Percentiles rank a stretch among this genome's conserved stretches.
These are phyloP conservation scores for Phytophthora pini DNA, from an alignment of 352 stramenopile genomes.

Conservation along the genomic window DNA sequence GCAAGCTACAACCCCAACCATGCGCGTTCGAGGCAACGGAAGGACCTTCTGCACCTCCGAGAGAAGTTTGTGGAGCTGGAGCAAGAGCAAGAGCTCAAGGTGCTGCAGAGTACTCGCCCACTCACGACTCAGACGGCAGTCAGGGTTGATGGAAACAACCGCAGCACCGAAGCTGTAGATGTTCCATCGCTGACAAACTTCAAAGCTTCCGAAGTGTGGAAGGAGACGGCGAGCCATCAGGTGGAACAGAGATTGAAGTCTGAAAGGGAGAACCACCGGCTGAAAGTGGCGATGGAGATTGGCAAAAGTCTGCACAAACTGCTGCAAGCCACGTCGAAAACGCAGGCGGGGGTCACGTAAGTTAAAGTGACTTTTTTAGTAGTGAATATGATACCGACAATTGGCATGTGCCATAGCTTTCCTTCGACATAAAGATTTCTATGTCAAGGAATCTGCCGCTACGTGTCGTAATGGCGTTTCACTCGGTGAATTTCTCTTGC, in stretches of 20 bases:
- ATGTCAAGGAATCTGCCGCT: too few relatives aligned
- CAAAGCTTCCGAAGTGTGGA: slow-evolving; percentile 36
- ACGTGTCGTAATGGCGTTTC: too few relatives aligned
- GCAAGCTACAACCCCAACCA: slow-evolving; percentile 49
- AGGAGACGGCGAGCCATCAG: slow-evolving; percentile 49
- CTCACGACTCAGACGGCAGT: background rate
- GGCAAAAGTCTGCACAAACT: too few relatives aligned
- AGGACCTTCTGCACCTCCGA: slow-evolving; percentile 51
- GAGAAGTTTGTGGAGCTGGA: slow-evolving; percentile 53
- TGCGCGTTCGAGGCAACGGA: slow-evolving; percentile 41
- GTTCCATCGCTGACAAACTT: background rate
- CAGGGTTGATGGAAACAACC: background rate
- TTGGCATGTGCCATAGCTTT: too few relatives aligned
- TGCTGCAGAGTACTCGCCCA: slow-evolving; percentile 27
- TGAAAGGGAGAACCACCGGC: slow-evolving; percentile 63
- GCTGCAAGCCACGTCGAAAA: too few relatives aligned
- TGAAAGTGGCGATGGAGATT: slow-evolving; percentile 55
- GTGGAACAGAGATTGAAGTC: slow-evolving; percentile 51
- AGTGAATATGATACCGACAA: too few relatives aligned
- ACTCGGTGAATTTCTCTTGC: too few relatives aligned
- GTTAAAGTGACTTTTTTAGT: too few relatives aligned
- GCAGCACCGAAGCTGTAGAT: background rate
- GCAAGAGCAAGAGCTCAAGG: slow-evolving; percentile 35
- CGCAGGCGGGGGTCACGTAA: too few relatives aligned
- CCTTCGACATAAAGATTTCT: too few relatives aligned